Base-by-base conservation (phyloP, 1,284 basidiomycete genomes). In the Ceratobasidium sp. region DNA sequence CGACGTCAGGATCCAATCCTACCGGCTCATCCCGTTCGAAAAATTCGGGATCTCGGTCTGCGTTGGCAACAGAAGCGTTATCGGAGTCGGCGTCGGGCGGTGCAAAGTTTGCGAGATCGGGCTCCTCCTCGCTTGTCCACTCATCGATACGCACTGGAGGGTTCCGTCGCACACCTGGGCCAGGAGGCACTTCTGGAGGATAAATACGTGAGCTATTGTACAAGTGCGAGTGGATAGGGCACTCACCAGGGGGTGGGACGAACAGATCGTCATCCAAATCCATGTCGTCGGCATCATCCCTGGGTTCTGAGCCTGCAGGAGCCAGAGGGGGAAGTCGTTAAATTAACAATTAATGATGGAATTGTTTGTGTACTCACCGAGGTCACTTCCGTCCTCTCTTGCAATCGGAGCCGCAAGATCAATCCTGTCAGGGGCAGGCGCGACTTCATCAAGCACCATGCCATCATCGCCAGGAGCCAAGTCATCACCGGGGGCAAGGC, bases 221-320 rank as follows among this genome's bases (percentile, higher is more conserved):
- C 27, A 14, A 74, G 74, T 29, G 75, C 29, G 34, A 31, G 29
- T 54, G 14, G 56, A 24, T 4, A 27, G 7, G 58, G 9, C 27
- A 29, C 29, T 27, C 11, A 22, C 16, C 34, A 19, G 31, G 34
- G 14, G 1, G 68, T 48, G 29, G 31, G 27, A 16, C 58, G 76
- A 75, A 31, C 72, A 62, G 24, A 11, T 46, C 43, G 2, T 46
- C 43, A 11, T 46, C 43, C 43, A 14, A 16, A 46, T 46, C 43
- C 14, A 16, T 46, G 3, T 16, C 2, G n/a, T 46, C 43, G 13
- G n/a, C 13, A n/a, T 46, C 43, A 16, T 46, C 43, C 13, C 3
- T 16, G n/a, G n/a, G 13, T n/a, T 46, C 43, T 11, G n/a, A 16
- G n/a, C 43, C 34, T 8, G 34, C 34, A 34, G 34, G 8, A 8